Base-by-base conservation (phyloP, 1,284 basidiomycete species). In the Microbotryomycetes sp. region DNA sequence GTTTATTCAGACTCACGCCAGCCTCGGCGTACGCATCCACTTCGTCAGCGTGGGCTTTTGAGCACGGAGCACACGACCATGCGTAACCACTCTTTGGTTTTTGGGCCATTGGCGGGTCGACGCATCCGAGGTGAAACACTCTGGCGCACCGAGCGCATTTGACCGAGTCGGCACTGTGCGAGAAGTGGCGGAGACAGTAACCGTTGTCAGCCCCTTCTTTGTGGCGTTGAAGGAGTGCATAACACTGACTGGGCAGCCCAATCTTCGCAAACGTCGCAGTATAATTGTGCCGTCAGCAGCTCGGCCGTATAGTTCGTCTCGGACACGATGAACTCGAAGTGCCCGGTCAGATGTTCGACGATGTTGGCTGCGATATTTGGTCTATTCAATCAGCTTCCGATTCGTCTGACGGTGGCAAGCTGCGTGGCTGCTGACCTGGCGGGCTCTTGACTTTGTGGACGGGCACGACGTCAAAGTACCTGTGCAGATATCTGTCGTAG, bases 11-110 rank as follows among this genome's bases (percentile, higher is more conserved):
- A 9, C 27, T 50, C 27, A 23, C 9, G 21, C 65, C 69, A 15
- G 51, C 35, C 56, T 67, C 67, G 52, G 26, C 23, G 29, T 52
- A 50, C 1, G 35, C 46, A 49, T 89, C 88, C 30, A 93, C 89
- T 72, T 90, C 86, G 71, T 91, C 87, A 70, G 91, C 91, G 72
- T 94, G 88, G 70, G 84, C 82, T 54, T 85, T 82, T 3, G 91
- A 89, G 75, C 94, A 97, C 0, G 90, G 88, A 0, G 89, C 89
- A 71, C 96, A 98, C 4, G 91, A 91, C 94, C 94, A 98, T 31
- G 90, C 91, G 77, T 97, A 97, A 26, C 96, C 96, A 67, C 92
- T 86, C 21, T 92, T 90, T 2, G 94, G 96, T 76, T 97, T 97
- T 3, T 88, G 87, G n/a, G 82, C 78, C n/a, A 98, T 79, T 2